These are phyloP conservation scores for Exophiala bonariae DNA, from an alignment of 2,329 filamentous ascomycete genomes.

Conservation along the genomic window DNA sequence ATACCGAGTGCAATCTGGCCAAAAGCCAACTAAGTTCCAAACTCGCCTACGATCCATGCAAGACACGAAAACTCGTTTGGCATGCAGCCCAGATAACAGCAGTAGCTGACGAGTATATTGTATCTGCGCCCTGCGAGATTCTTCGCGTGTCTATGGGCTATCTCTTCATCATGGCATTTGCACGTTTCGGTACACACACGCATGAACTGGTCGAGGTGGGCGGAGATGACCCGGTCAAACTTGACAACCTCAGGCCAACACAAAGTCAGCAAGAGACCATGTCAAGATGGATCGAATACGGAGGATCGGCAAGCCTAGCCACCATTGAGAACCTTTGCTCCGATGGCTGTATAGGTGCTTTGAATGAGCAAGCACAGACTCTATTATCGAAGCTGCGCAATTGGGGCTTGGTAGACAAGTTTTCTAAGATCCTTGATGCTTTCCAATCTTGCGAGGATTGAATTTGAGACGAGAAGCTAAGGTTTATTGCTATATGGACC, in stretches of 20 bases:
- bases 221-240: conserved; percentile 5
- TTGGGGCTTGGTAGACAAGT: conserved; percentile 21
- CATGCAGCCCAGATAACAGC: conserved; percentile 40
- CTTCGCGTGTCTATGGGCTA: conserved; percentile 25
- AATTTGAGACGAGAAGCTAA: too few relatives aligned
- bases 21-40: conserved; percentile 16
- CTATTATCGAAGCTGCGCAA: conserved; percentile 18
- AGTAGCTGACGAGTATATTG: conserved; percentile 50
- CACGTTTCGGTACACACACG: conserved; percentile 3
- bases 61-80: conserved; percentile 22
- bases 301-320: conserved; percentile 19
- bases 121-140: conserved; percentile 30
- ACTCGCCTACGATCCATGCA: conserved; percentile 14
- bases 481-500: too few relatives aligned
- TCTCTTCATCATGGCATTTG: conserved; percentile 21
- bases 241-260: conserved; percentile 17
- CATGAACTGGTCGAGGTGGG: too few relatives aligned
- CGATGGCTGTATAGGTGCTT: conserved; percentile 11
- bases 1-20: not conserved
- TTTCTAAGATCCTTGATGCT: conserved; percentile 19
- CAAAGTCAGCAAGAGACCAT: conserved; percentile 14
- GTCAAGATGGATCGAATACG: conserved; percentile 18
- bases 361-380: too few relatives aligned
- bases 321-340: conserved; percentile 17
- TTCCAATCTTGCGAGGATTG: conserved; percentile 4